A percentile compares a stretch with the other conserved stretches of the same genome.
phyloP scores from a whole-genome alignment of 345 rosid genomes.

The Eucalyptus curtisii region DNA sequence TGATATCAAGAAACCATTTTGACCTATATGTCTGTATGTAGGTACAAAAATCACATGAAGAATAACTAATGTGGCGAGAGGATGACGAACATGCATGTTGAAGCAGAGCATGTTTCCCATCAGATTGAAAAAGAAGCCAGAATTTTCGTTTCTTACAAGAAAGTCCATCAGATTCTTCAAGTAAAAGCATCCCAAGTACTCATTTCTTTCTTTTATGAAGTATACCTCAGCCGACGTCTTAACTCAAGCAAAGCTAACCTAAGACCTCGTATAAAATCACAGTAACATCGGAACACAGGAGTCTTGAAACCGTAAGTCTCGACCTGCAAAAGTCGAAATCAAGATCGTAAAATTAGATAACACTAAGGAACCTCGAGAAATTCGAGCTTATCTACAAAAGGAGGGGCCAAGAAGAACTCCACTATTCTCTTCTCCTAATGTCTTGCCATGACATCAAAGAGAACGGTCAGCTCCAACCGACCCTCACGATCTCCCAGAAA shows the following conservation, averaged over 20 bases:
- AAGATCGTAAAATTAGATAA: background rate
- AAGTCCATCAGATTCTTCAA: background rate
- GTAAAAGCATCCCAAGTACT: background rate
- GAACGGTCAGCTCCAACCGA: background rate
- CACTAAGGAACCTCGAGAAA: background rate
- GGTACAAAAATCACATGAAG: background rate
- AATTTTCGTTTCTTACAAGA: background rate
- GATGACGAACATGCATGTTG: background rate
- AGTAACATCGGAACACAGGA: background rate
- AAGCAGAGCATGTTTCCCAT: background rate
- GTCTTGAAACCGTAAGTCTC: background rate
- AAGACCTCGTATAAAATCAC: background rate
- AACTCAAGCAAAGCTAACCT: background rate
- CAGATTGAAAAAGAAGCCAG: background rate
- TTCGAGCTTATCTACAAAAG: background rate
- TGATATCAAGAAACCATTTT: background rate
- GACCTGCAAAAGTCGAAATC: background rate
- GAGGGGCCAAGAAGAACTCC: background rate
- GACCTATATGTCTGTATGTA: background rate
- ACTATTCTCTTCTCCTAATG: background rate
- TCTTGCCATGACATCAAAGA: background rate
- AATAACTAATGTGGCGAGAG: background rate
- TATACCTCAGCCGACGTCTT: background rate
- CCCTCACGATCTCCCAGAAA: background rate
- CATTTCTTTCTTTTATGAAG: background rate